These are phyloP conservation scores for Recurvomyces mirabilis DNA, from an alignment of 495 filamentous ascomycete genomes.

Conservation along the genomic window DNA sequence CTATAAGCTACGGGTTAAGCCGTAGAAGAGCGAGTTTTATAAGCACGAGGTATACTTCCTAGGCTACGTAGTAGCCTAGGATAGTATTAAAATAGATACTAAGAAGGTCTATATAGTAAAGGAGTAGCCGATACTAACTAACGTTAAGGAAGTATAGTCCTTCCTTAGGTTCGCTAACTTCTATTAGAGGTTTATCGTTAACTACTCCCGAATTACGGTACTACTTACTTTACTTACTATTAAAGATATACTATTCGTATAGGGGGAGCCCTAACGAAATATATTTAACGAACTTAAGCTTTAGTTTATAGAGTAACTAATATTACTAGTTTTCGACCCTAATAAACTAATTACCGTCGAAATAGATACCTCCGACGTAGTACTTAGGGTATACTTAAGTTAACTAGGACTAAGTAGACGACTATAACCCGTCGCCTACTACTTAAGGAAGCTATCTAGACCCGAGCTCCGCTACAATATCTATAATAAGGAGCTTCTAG, in stretches of 20 bases:
- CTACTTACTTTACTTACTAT: conserved; percentile 10
- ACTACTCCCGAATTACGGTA: conserved; percentile 14
- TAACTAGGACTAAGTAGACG: conserved; percentile 2
- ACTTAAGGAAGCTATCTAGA: conserved; percentile 16
- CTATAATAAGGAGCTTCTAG: conserved; percentile 24
- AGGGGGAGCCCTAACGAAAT: conserved; percentile 21
- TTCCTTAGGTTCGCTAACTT: conserved; percentile 24
- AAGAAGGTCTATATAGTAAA: conserved; percentile 4
- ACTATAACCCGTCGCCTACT: conserved; percentile 21
- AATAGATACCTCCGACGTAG: conserved; percentile 24
- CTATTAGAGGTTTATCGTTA: conserved; percentile 18
- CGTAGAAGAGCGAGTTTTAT: background rate
- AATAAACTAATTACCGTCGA: conserved; percentile 14
- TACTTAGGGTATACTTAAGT: conserved; percentile 8
- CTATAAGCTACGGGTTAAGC: background rate
- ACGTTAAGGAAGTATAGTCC: conserved; percentile 15
- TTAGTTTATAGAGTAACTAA: conserved; percentile 31
- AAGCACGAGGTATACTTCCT: background rate
- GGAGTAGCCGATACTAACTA: conserved; percentile 14
- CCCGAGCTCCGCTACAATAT: conserved; percentile 22
- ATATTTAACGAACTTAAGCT: conserved; percentile 40
- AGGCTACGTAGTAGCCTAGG: background rate
- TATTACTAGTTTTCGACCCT: conserved; percentile 14
- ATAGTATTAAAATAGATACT: background rate
- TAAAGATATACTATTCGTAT: conserved; percentile 14